A percentile compares a stretch with the other conserved stretches of the same genome.
Evolutionary conservation across 768 basidiomycete species (phyloP).

Genomic region (Tylopilus sp.): DNA sequence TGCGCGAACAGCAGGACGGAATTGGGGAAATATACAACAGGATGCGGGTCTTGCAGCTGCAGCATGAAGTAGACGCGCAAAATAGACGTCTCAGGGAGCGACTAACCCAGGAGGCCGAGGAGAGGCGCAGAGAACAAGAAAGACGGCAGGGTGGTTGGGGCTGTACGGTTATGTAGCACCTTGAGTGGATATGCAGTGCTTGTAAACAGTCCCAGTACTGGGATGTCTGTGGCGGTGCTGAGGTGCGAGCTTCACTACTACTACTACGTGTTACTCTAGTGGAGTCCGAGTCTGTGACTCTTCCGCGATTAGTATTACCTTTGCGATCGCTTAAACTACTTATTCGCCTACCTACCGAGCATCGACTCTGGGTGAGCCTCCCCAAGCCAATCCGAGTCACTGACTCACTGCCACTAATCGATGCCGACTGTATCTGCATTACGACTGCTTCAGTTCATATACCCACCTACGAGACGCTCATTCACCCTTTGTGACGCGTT

Average conservation of each 20-base stretch:
- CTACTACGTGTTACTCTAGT: too few relatives aligned
- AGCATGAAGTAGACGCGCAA: slow-evolving; percentile 2
- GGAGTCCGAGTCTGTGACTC: too few relatives aligned
- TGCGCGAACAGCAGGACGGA: not conserved
- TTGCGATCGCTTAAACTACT: too few relatives aligned
- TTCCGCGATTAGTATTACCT: too few relatives aligned
- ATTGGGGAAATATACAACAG: not conserved
- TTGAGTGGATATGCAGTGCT: too few relatives aligned
- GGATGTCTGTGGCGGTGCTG: too few relatives aligned
- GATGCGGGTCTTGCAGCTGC: not conserved
- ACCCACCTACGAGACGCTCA: not conserved
- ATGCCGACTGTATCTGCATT: not conserved
- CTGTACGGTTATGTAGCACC: slow-evolving; percentile 25
- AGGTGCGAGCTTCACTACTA: too few relatives aligned
- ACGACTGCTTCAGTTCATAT: slow-evolving; percentile 15
- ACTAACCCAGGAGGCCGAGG: not conserved
- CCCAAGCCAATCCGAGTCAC: not conserved
- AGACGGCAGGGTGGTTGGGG: slow-evolving; percentile 14
- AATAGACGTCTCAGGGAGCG: slow-evolving; percentile 1
- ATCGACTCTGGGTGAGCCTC: too few relatives aligned
- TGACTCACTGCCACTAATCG: not conserved
- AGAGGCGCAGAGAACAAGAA: slow-evolving; percentile 5
- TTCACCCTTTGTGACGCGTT: slow-evolving; percentile 5
- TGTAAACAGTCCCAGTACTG: too few relatives aligned
- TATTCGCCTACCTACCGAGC: too few relatives aligned